Base-by-base conservation (phyloP, 2,329 filamentous ascomycete genomes). In the Akanthomyces muscarius region DNA sequence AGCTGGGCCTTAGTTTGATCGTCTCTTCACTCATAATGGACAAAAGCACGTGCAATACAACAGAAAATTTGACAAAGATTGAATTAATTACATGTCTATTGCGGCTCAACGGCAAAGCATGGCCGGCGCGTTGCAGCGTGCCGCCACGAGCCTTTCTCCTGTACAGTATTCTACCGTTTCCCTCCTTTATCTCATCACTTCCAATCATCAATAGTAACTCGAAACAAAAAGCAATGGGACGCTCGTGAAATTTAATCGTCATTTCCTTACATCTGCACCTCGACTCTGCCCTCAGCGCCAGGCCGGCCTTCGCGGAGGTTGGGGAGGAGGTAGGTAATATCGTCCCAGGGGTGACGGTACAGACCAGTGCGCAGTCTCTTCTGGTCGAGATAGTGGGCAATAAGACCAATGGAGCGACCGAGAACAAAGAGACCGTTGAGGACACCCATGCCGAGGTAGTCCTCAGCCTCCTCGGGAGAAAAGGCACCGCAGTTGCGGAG, bases 331-430 rank as follows among this genome's bases (percentile, higher is more conserved):
- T 97, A 96, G 69, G 92, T 97, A 76, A 97, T 97, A 78, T 97
- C 93, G 77, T 97, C 95, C 95, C 95, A 98, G 76, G 95, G 95
- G 87, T 97, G 92, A 77, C 95, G 90, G 90, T 99, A 99, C 69
- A 99, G 88, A 77, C 95, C 95, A 74, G 95, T 99, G 74, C 94
- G 90, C 79, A 99, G 86, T 80, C 95, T 89, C 93, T 99, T 99
- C 87, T 99, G 95, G 83, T 99, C 95, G 73, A 99, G 89, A 86
- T 94, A 98, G 82, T 99, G 95, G 74, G 95, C 95, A 89, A 99
- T 99, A 70, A 99, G 86, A 91, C 95, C 95, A 74, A 99, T 99
- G 78, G 87, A 92, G 75, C 95, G 90, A 75, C 95, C 95, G 65
- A 99, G 88, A 53, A 99, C 95, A 85, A 99, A 99, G 66, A 99